Evolutionary conservation across 257 asterid species (phyloP), one percentile per base, ranked within the genome.

Genomic region (Primulina huaijiensis): DNA sequence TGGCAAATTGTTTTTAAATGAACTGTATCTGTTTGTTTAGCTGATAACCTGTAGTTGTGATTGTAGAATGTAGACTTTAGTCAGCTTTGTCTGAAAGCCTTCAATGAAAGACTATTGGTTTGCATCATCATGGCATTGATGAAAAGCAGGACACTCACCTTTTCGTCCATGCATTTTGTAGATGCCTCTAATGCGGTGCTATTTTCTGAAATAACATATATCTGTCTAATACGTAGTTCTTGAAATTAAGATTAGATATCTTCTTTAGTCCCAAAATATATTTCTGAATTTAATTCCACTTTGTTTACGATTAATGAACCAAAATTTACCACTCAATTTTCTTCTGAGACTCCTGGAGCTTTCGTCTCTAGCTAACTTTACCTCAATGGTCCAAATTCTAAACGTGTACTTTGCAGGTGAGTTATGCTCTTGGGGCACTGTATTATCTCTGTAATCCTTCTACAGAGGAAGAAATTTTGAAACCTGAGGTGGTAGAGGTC

Each of bases 401-500:
- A 37, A 74, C 64, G 25, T 60, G n/a, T 31, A 40, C 33, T 66
- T 72, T 75, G 74, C 72, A 92, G 98, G 97, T 90, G 62, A 92
- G 76, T 71, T 88, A 88, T 76, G 85, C 95, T 43, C 78, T 92
- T 9, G 95, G 90, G 43, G 85, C 96, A 50, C 74, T 92, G 55
- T 87, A 88, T 80, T 90, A 90, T 80, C 87, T 92, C 7, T 88
- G 93, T 79, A 80, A 76, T 75, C 83, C 78, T 64, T 82, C 85
- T 7, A 85, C 80, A 34, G 78, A 85, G 84, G 79, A 78, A 64
- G 95, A 87, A 34, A 86, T 90, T 31, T 74, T 90, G 83, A 90
- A 84, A 81, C 88, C 96, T 6, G 96, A 90, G 78, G 83, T 90
- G 38, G 81, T 88, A 74, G 96, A 88, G 52, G 90, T 83, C 34